A percentile compares a stretch with the other conserved stretches of the same genome.
Conservation (phyloP, 2,329 filamentous ascomycete genomes). For the Colletotrichum aenigma region DNA sequence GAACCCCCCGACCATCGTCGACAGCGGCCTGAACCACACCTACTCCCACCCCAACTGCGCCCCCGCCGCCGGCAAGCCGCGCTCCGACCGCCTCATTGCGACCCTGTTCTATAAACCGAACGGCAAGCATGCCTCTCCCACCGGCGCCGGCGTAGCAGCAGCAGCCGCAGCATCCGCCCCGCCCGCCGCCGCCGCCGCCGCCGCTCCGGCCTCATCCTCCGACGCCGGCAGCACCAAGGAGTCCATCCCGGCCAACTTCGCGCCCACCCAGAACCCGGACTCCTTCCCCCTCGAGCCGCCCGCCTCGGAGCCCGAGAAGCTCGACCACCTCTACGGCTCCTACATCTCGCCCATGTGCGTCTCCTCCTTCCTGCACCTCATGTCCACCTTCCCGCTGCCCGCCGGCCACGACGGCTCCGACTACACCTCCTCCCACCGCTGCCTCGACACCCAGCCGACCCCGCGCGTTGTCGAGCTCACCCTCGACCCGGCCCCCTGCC, state of each 20-base stretch:
- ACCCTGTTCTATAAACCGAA: conserved; percentile 67
- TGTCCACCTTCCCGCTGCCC: conserved; percentile 64
- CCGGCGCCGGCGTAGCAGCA: background rate
- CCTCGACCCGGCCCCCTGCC: conserved; percentile 63
- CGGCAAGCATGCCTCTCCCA: conserved; percentile 17
- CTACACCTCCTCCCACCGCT: conserved; percentile 66
- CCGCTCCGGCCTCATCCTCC: conserved; percentile 19
- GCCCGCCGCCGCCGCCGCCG: background rate
- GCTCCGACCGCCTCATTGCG: conserved; percentile 59
- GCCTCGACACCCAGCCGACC: conserved; percentile 63
- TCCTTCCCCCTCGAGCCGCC: conserved; percentile 65
- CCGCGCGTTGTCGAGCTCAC: conserved; percentile 71
- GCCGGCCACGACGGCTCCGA: conserved; percentile 49
- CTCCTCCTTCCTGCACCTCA: conserved; percentile 69
- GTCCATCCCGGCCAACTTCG: conserved; percentile 57
- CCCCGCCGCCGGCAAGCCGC: conserved; percentile 47
- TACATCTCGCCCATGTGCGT: conserved; percentile 70
- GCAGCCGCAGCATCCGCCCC: background rate
- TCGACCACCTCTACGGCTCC: conserved; percentile 69
- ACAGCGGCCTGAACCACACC: conserved; percentile 66
- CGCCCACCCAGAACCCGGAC: conserved; percentile 62
- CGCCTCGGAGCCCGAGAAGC: conserved; percentile 58
- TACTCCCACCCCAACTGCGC: conserved; percentile 69
- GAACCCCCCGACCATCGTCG: conserved; percentile 63
- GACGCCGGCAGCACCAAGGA: conserved; percentile 32